Evolutionary conservation across 306 rosid species (phyloP).

Genomic region (Sicyos edulis): DNA sequence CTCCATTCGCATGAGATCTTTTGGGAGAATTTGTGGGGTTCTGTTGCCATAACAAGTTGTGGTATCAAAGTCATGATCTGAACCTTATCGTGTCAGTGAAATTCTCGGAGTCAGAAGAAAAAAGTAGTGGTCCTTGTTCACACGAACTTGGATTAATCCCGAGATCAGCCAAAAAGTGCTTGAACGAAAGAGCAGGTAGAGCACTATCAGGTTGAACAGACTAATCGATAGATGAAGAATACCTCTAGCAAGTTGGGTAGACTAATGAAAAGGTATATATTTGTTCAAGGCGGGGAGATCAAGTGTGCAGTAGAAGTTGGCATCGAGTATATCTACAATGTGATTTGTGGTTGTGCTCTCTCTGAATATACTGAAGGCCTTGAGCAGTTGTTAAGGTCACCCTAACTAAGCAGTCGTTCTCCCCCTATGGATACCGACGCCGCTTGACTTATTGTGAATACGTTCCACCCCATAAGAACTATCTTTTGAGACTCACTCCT

Average conservation of each 20-base stretch:
- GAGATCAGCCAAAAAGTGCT: not conserved
- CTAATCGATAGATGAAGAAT: not conserved
- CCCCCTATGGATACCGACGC: not conserved
- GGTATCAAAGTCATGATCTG: not conserved
- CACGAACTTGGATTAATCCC: not conserved
- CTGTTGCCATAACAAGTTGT: not conserved
- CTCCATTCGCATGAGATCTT: not conserved
- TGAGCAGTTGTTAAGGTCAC: not conserved
- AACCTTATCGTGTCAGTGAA: not conserved
- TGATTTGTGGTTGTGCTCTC: not conserved
- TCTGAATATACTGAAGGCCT: not conserved
- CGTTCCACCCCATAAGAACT: not conserved
- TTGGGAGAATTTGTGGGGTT: not conserved
- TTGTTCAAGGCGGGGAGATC: not conserved
- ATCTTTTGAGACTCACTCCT: not conserved
- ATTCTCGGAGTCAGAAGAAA: not conserved
- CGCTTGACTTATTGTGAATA: not conserved
- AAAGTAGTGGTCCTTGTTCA: too few species aligned
- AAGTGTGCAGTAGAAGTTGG: not conserved
- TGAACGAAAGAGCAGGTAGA: not conserved
- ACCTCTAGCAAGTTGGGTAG: not conserved
- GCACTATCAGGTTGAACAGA: not conserved
- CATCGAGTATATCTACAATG: not conserved
- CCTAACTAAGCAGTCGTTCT: not conserved
- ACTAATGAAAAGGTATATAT: not conserved